Conservation (phyloP, 192 early-diverging fungal genomes). For the Allomyces macrogynus region DNA sequence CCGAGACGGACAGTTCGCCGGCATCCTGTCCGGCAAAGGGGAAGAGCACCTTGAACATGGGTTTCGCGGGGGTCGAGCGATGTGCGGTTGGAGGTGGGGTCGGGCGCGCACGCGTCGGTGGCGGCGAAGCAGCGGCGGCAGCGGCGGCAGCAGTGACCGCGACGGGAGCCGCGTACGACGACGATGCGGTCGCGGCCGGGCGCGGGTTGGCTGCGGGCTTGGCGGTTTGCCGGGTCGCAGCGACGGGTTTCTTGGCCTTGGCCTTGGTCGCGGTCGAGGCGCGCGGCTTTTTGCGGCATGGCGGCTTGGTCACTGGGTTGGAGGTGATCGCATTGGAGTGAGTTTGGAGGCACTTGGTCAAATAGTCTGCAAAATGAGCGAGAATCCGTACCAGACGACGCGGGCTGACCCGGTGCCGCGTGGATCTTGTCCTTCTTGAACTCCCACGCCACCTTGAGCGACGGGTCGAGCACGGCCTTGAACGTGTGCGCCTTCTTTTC, state of each 20-base stretch:
- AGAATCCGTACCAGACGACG: not conserved
- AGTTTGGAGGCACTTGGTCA: no score
- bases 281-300: not conserved
- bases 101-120: not conserved
- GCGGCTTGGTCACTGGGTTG: not conserved
- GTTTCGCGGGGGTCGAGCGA: constrained; percentile 16
- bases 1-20: constrained; percentile 44
- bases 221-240: not conserved
- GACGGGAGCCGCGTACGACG: not conserved
- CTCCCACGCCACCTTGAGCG: not conserved
- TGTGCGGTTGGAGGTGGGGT: constrained; percentile 33
- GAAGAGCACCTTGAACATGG: constrained; percentile 44
- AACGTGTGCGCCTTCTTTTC: not conserved
- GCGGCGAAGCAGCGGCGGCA: constrained; percentile 7
- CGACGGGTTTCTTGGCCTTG: not conserved
- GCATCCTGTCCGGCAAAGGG: constrained; percentile 36
- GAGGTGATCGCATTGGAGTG: no score
- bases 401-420: not conserved
- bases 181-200: no score
- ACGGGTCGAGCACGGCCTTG: not conserved
- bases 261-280: not conserved
- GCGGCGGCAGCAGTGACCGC: not conserved
- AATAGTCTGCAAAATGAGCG: no score
- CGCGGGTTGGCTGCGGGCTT: not conserved
- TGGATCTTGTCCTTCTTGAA: not conserved